Evolutionary conservation across 2,329 filamentous ascomycete genomes (phyloP).

Genomic region (Fusarium avenaceum): DNA sequence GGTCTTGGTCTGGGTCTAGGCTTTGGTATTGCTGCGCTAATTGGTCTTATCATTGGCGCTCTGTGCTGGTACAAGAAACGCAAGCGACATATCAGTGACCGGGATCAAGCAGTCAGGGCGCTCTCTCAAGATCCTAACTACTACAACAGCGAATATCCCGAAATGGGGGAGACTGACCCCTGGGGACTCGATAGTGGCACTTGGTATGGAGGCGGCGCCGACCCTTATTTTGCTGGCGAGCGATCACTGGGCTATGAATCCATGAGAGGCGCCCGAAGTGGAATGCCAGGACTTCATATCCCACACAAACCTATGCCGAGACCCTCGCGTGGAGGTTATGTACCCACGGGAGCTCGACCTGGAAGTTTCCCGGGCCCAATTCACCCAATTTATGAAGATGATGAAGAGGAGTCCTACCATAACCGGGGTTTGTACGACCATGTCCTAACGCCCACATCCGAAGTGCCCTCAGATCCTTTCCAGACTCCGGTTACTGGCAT

Average conservation of each 20-base stretch:
- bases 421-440: constrained; percentile 46
- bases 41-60: constrained; percentile 61
- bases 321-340: constrained; percentile 51
- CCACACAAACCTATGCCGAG: constrained; percentile 54
- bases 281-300: constrained; percentile 47
- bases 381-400: constrained; percentile 71
- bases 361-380: constrained; percentile 60
- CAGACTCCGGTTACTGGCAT: constrained; percentile 57
- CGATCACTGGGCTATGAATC: constrained; percentile 65
- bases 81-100: constrained; percentile 54
- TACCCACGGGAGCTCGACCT: constrained; percentile 50
- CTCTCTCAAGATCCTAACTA: constrained; percentile 64
- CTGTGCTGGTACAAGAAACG: constrained; percentile 65
- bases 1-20: constrained; percentile 63
- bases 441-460: constrained; percentile 54
- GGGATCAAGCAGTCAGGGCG: constrained; percentile 62
- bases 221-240: constrained; percentile 59
- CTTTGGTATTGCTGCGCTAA: constrained; percentile 70
- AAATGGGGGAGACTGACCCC: constrained; percentile 59
- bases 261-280: constrained; percentile 55
- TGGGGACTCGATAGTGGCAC: constrained; percentile 46
- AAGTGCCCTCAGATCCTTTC: constrained; percentile 64
- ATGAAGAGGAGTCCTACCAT: constrained; percentile 62
- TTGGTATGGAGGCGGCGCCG: constrained; percentile 62
- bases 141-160: constrained; percentile 60